Base-by-base conservation (phyloP, 345 rosid species). In the Populus pruinosa region DNA sequence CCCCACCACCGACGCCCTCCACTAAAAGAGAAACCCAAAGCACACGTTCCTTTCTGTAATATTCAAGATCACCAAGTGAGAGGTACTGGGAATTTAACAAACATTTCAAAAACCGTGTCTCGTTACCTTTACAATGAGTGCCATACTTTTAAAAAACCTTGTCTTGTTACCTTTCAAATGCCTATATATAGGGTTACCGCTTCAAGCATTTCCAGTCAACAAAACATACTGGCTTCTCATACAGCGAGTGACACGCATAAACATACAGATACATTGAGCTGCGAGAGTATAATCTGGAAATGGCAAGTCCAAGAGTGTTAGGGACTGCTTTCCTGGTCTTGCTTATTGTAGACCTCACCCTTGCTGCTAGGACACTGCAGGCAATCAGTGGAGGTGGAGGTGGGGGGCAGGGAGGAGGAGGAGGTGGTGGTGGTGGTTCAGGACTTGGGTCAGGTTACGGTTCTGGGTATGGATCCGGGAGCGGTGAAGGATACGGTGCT, bases 281-380 rank as follows among this genome's bases (percentile, higher is more conserved):
- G 16, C 29, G 11, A 12, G 33, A 31, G 33, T 31, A 31, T 31
- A 25, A 21, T 35, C 50, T 36, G 25, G 25, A 69, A 83, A 89
- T 87, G 83, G 67, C 49, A 31, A 31, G 33, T 18, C 20, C 72
- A 33, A 85, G 85, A 71, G 69, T 84, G 43, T 53, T 87, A 25
- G 87, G 81, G 9, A 75, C 67, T 87, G 87, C 83, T 72, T 82
- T 87, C 70, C 73, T 87, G 80, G 72, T 79, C 67, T 66, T 89
- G 80, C 78, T 31, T 2, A 31, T 31, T 31, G 33, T 31, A 2
- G 33, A 31, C 33, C 33, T 31, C 33, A 31, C 33, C 33, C 33
- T 31, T 31, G 33, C 33, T 31, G 33, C 33, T 31, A 31, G 33
- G 33, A 31, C 33, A 2, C 4, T 31, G 33, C 33, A 31, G 33